phyloP scores from a whole-genome alignment of 1,284 basidiomycete species.

The Marasmius fiardii region DNA sequence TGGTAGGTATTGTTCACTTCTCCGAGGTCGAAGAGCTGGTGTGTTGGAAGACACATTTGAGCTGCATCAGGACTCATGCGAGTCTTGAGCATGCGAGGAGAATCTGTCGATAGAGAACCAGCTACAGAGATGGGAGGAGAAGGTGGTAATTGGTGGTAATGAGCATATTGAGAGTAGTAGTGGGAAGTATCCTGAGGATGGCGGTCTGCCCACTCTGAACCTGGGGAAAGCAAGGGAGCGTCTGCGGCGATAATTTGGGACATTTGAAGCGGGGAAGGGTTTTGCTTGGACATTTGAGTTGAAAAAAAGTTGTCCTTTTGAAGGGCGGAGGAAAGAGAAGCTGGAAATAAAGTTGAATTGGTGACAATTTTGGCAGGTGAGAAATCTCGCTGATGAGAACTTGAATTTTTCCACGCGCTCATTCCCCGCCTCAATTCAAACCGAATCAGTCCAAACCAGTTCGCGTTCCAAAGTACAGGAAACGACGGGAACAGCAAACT shows the following conservation, averaged over 20 bases:
- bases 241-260: constrained; percentile 55
- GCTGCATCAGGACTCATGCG: constrained; percentile 41
- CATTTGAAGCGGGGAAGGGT: constrained; percentile 41
- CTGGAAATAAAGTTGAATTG: neutral
- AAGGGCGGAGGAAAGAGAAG: constrained; percentile 3
- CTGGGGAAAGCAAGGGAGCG: constrained; percentile 52
- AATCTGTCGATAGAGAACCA: constrained; percentile 38
- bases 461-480: neutral
- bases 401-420: neutral
- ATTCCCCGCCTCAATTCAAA: neutral
- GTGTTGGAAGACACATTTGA: constrained; percentile 60
- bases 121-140: constrained; percentile 48
- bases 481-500: neutral
- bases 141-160: constrained; percentile 46
- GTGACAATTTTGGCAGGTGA: too few species aligned
- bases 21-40: constrained; percentile 66
- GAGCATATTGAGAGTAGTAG: constrained; percentile 35
- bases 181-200: constrained; percentile 26
- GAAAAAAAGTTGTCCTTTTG: constrained; percentile 20
- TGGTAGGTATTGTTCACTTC: constrained; percentile 25
- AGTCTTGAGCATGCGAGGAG: constrained; percentile 51
- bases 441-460: neutral
- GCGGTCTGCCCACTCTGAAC: constrained; percentile 37
- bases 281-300: constrained; percentile 20
- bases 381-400: too few species aligned